A percentile compares a stretch with the other conserved stretches of the same genome.
Evolutionary conservation across 148 eudicot species (phyloP).

Genomic region (Vaccinium macrocarpon): DNA sequence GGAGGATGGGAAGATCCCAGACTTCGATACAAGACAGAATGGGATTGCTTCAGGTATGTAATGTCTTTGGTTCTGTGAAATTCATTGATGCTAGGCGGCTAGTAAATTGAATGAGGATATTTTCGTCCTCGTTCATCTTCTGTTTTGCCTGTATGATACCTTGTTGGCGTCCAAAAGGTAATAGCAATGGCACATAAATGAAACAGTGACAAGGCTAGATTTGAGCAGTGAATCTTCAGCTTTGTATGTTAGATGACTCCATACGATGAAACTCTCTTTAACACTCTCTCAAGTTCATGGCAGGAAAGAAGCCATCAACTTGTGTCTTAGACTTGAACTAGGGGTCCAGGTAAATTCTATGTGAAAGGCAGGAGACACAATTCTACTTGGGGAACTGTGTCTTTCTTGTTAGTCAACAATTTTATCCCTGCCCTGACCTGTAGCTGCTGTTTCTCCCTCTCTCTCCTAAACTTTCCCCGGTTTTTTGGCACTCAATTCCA

Average conservation of each 20-base stretch:
- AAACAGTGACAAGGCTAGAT: neutral
- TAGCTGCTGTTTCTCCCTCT: too few relatives aligned
- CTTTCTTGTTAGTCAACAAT: too few relatives aligned
- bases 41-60: slow-evolving; percentile 92
- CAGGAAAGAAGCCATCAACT: neutral
- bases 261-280: neutral
- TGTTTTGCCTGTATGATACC: neutral
- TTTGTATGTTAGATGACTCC: neutral
- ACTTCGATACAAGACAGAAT: slow-evolving; percentile 95
- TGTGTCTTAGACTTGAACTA: neutral
- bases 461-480: too few relatives aligned
- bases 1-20: slow-evolving; percentile 98
- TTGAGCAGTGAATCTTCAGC: neutral
- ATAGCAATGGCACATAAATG: neutral
- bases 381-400: neutral
- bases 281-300: neutral
- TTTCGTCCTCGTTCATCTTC: neutral
- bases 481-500: too few relatives aligned
- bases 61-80: neutral
- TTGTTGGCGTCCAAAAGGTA: neutral
- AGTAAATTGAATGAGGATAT: neutral
- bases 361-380: neutral
- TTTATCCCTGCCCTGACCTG: too few relatives aligned
- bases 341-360: neutral
- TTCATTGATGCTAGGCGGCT: neutral